Conservation (phyloP, 2,329 filamentous ascomycete genomes). For the Leptographium galeiforme region DNA sequence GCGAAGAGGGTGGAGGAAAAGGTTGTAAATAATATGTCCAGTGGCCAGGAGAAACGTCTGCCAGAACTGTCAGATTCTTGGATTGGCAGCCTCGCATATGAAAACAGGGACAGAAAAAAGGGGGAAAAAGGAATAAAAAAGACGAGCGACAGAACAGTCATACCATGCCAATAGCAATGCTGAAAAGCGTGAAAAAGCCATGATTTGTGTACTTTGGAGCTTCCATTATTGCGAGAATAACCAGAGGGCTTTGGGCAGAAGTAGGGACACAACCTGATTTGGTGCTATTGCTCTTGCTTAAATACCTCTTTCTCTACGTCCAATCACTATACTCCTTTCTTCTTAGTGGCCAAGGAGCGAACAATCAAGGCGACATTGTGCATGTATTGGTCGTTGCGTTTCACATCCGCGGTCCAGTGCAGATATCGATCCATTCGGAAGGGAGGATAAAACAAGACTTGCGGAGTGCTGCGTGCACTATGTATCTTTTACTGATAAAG, state of each 20-base stretch:
- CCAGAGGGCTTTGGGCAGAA: not conserved
- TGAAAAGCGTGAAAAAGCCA: not conserved
- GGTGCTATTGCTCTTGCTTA: not conserved
- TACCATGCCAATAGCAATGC: not conserved
- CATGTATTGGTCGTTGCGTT: not conserved
- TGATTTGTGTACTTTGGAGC: not conserved
- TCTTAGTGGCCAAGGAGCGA: not conserved
- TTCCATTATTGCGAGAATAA: not conserved
- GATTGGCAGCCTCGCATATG: not conserved
- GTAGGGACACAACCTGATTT: not conserved
- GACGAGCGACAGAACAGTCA: not conserved
- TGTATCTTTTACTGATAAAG: too few relatives aligned
- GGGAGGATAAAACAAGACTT: too few relatives aligned
- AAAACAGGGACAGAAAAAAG: not conserved
- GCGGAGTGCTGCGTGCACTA: too few relatives aligned
- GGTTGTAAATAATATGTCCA: slow-evolving; percentile 15
- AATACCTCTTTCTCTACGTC: not conserved
- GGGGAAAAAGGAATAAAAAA: not conserved
- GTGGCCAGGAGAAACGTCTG: not conserved
- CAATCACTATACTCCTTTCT: not conserved
- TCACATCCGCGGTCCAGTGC: not conserved
- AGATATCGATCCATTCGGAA: too few relatives aligned
- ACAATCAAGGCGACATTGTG: not conserved
- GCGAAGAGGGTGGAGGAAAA: slow-evolving; percentile 21
- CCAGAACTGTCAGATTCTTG: not conserved